Percentiles rank a stretch among this genome's conserved stretches.
Conservation (phyloP, 805 yeast species). For the Tetrapisispora pingtungensis region DNA sequence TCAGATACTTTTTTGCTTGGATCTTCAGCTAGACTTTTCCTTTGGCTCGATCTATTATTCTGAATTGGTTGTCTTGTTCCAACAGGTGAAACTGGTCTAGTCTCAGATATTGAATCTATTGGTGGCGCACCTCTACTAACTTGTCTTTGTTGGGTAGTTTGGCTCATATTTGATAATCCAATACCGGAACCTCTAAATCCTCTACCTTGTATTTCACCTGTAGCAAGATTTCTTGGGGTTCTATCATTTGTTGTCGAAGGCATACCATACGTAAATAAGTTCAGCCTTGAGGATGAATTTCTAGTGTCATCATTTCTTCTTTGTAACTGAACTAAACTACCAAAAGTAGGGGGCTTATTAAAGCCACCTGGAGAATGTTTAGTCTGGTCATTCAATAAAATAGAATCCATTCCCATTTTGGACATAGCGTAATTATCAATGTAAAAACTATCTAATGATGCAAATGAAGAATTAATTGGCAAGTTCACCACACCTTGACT, state of each 20-base stretch:
- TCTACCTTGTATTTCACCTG: background rate
- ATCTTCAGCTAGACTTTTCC: background rate
- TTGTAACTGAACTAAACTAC: slow-evolving; percentile 4
- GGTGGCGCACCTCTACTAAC: background rate
- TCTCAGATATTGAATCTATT: background rate
- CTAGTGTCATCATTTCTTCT: slow-evolving; percentile 2
- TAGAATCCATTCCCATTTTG: slow-evolving; percentile 11
- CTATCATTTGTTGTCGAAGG: slow-evolving; percentile 7
- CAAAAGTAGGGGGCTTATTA: slow-evolving; percentile 3
- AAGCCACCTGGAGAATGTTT: background rate
- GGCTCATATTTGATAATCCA: slow-evolving; percentile 2
- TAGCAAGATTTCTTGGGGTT: slow-evolving; percentile 2
- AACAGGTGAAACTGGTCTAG: too few relatives aligned
- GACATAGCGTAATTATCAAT: slow-evolving; percentile 40
- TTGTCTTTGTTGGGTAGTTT: background rate
- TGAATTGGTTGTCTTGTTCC: background rate
- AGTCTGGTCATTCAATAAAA: slow-evolving; percentile 5
- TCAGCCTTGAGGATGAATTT: slow-evolving; percentile 1
- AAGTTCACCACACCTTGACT: slow-evolving; percentile 41
- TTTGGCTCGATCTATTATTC: background rate
- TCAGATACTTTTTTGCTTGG: background rate
- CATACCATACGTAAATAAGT: slow-evolving; percentile 1
- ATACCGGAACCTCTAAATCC: slow-evolving; percentile 1
- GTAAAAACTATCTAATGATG: slow-evolving; percentile 57
- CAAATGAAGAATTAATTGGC: slow-evolving; percentile 66